Conservation (phyloP, 2,329 filamentous ascomycete species). For the Verticillium nubilum region DNA sequence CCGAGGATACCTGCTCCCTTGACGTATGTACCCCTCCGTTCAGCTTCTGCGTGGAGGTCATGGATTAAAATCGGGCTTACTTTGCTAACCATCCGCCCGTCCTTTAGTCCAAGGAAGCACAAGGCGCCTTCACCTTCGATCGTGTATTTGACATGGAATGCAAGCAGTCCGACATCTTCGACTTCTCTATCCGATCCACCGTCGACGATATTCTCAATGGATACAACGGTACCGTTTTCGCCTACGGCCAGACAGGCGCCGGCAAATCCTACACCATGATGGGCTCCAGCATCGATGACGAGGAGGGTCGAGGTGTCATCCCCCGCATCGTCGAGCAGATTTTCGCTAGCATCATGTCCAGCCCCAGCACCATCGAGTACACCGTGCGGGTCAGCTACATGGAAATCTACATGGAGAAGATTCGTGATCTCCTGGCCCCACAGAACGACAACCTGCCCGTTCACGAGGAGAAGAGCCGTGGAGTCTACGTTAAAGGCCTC, state of each 20-base stretch:
- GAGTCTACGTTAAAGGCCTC: constrained; percentile 94
- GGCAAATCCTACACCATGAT: constrained; percentile 99
- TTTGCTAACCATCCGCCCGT: neutral
- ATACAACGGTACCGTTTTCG: constrained; percentile 98
- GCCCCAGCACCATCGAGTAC: constrained; percentile 91
- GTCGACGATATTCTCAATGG: constrained; percentile 98
- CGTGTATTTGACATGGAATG: constrained; percentile 94
- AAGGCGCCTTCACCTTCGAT: constrained; percentile 91
- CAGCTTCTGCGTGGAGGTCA: neutral
- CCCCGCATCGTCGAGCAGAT: constrained; percentile 97
- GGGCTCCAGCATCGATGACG: constrained; percentile 90
- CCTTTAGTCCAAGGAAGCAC: constrained; percentile 70
- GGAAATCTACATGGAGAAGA: constrained; percentile 99
- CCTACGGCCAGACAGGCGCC: constrained; percentile 95
- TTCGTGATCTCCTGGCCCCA: constrained; percentile 85
- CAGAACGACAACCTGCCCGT: constrained; percentile 94
- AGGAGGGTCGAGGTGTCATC: constrained; percentile 84
- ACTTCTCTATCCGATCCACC: constrained; percentile 92
- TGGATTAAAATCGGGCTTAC: neutral
- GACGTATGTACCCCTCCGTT: constrained; percentile 56
- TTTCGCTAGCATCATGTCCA: constrained; percentile 89
- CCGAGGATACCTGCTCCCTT: constrained; percentile 81
- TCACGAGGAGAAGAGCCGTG: constrained; percentile 95
- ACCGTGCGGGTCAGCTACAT: constrained; percentile 99
- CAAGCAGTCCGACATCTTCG: constrained; percentile 88